A percentile compares a stretch with the other conserved stretches of the same genome.
Evolutionary conservation across 306 rosid species (phyloP).

Genomic region (Citrullus colocynthis): DNA sequence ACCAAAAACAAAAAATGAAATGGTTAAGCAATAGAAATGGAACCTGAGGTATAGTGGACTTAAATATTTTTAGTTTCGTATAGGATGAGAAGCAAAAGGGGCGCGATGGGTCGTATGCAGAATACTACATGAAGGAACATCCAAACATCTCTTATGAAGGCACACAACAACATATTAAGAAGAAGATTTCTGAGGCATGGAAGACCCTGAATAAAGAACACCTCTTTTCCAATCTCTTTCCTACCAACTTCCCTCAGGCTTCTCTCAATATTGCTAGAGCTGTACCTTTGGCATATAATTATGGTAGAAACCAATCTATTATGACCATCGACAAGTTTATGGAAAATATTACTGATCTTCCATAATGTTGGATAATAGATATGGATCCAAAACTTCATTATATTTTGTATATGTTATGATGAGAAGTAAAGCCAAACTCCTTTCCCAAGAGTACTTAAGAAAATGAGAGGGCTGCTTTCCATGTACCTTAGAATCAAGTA

Average conservation of each 20-base stretch:
- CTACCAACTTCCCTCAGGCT: conserved; percentile 5
- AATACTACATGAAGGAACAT: background rate
- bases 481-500: no score
- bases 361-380: background rate
- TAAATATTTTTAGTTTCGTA: no score
- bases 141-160: background rate
- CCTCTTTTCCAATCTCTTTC: conserved; percentile 5
- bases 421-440: no score
- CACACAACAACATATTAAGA: background rate
- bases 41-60: no score
- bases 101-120: conserved; percentile 27
- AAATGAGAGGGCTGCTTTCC: no score
- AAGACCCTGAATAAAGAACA: conserved; percentile 15
- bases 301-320: conserved; percentile 32
- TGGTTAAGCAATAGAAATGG: no score
- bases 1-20: no score
- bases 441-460: no score
- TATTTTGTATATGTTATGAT: no score
- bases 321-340: conserved; percentile 20
- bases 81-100: background rate
- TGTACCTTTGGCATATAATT: conserved; percentile 40
- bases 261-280: conserved; percentile 44
- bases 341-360: background rate
- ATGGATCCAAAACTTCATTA: no score
- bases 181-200: conserved; percentile 20